phyloP scores from a whole-genome alignment of 352 stramenopile species.

The Thalassiosira ordinaria region DNA sequence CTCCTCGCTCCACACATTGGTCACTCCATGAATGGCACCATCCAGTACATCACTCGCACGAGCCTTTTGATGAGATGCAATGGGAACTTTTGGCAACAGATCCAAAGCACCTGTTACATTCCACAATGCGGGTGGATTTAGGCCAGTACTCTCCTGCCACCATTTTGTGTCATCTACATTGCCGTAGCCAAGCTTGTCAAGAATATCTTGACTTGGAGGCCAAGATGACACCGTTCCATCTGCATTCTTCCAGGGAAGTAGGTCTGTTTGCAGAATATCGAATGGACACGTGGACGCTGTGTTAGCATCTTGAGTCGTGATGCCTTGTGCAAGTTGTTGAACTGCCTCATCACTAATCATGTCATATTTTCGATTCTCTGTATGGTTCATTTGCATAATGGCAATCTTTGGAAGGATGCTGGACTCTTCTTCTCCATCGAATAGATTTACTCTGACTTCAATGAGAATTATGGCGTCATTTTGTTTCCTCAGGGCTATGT shows the following conservation, averaged over 20 bases:
- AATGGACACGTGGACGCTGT: constrained; percentile 10
- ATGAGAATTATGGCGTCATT: background rate
- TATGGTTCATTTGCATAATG: constrained; percentile 1
- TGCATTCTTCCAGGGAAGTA: constrained; percentile 24
- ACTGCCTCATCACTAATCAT: constrained; percentile 21
- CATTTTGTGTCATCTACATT: constrained; percentile 26
- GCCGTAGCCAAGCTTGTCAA: constrained; percentile 19
- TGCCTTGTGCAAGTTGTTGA: constrained; percentile 11
- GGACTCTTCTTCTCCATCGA: constrained; percentile 17
- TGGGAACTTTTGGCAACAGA: constrained; percentile 7
- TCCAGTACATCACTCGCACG: constrained; percentile 14
- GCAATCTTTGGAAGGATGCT: constrained; percentile 10
- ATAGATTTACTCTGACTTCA: background rate
- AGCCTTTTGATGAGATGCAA: constrained; percentile 21
- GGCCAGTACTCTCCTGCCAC: constrained; percentile 25
- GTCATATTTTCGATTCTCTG: background rate
- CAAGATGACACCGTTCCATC: constrained; percentile 13
- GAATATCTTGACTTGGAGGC: constrained; percentile 19
- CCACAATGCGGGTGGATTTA: constrained; percentile 20
- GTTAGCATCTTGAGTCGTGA: constrained; percentile 14
- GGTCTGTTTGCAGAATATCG: constrained; percentile 14
- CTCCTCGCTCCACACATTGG: constrained; percentile 29
- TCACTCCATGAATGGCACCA: constrained; percentile 34
- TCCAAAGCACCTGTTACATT: constrained; percentile 37
- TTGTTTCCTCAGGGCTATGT: constrained; percentile 17